phyloP scores from a whole-genome alignment of 2,329 filamentous ascomycete species.

The Aureobasidium vineae region DNA sequence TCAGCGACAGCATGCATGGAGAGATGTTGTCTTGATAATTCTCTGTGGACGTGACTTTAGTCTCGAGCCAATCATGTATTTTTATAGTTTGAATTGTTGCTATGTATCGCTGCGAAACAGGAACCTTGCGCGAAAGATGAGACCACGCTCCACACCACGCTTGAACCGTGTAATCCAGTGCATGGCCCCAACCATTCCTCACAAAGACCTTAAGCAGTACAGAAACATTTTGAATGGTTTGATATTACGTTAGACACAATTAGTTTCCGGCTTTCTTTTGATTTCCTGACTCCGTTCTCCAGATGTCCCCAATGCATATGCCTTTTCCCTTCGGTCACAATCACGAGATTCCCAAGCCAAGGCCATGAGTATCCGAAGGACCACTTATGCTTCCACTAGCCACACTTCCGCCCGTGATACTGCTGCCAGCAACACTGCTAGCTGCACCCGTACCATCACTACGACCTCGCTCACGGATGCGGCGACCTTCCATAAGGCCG shows the following conservation, averaged over 20 bases:
- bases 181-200: too few species aligned
- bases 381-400: constrained; percentile 4
- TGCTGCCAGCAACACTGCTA: constrained; percentile 4
- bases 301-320: not conserved
- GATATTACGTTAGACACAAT: not conserved
- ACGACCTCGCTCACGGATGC: constrained; percentile 71
- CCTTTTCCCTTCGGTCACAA: not conserved
- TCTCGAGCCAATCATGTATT: not conserved
- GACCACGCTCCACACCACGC: too few species aligned
- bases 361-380: constrained; percentile 1
- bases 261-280: not conserved
- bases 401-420: constrained; percentile 1
- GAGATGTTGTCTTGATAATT: not conserved
- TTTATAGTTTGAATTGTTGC: not conserved
- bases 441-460: constrained; percentile 34
- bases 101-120: not conserved
- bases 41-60: not conserved
- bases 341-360: constrained; percentile 28
- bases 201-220: too few species aligned
- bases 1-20: not conserved
- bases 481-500: constrained; percentile 89
- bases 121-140: too few species aligned
- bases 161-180: too few species aligned
- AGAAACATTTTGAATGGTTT: not conserved
- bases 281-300: not conserved